phyloP scores from a whole-genome alignment of 2,329 filamentous ascomycete genomes.

The Penicillium thymicola region DNA sequence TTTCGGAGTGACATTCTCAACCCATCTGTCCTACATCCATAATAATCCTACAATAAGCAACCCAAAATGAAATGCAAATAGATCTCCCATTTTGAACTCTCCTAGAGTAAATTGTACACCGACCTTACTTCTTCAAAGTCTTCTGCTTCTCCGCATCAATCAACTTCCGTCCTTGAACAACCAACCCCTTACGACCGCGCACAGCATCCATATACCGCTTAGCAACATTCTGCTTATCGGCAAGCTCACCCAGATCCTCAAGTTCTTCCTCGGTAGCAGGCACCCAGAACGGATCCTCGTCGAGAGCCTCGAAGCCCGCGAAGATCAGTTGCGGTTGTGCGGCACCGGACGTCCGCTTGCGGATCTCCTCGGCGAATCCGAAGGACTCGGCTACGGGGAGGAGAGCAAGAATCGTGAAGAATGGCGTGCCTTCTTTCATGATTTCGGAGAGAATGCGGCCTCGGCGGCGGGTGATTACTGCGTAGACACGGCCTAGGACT shows the following conservation, averaged over 20 bases:
- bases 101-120: background rate
- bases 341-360: slow-evolving; percentile 85
- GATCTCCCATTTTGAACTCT: background rate
- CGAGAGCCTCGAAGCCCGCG: slow-evolving; percentile 84
- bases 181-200: slow-evolving; percentile 77
- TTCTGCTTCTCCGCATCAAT: slow-evolving; percentile 92
- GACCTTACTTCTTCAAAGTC: slow-evolving; percentile 58
- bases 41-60: background rate
- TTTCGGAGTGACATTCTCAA: slow-evolving; percentile 25
- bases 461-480: slow-evolving; percentile 90
- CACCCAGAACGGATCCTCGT: slow-evolving; percentile 97
- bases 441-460: slow-evolving; percentile 85
- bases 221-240: slow-evolving; percentile 91
- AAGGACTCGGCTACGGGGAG: slow-evolving; percentile 94
- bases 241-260: slow-evolving; percentile 91
- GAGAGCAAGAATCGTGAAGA: slow-evolving; percentile 87
- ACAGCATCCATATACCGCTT: slow-evolving; percentile 95
- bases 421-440: slow-evolving; percentile 92
- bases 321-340: slow-evolving; percentile 93
- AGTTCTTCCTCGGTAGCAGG: slow-evolving; percentile 94
- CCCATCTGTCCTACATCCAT: background rate
- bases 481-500: slow-evolving; percentile 91
- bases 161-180: slow-evolving; percentile 71
- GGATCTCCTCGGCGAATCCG: slow-evolving; percentile 93
- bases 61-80: background rate